Evolutionary conservation across 129 eudicot genomes (phyloP).

Genomic region (Sambucus nigra): DNA sequence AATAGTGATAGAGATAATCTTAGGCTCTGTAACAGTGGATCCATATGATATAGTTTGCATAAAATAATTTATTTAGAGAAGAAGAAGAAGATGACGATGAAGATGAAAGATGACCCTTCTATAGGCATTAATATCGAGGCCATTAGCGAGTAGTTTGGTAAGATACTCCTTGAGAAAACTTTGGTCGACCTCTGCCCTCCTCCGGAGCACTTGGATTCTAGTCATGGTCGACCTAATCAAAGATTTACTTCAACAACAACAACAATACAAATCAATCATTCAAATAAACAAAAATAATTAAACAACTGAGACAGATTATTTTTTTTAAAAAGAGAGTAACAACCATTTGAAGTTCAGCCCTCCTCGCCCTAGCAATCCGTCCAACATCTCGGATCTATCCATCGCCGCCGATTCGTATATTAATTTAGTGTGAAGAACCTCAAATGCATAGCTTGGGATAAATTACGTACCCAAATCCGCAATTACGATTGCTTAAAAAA

Average conservation of each 20-base stretch:
- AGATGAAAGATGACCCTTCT: constrained; percentile 74
- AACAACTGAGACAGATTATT: not conserved
- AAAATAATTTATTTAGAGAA: too few species aligned
- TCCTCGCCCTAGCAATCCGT: constrained; percentile 74
- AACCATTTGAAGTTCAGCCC: constrained; percentile 84
- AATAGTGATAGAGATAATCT: too few species aligned
- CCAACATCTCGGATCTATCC: constrained; percentile 52
- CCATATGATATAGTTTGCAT: too few species aligned
- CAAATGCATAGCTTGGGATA: not conserved
- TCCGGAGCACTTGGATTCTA: constrained; percentile 59
- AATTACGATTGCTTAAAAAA: too few species aligned
- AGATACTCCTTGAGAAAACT: constrained; percentile 82
- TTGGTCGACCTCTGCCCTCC: constrained; percentile 81
- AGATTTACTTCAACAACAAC: constrained; percentile 59
- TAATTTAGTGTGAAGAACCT: not conserved
- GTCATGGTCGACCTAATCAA: constrained; percentile 62
- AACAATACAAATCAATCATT: constrained; percentile 9
- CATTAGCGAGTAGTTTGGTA: constrained; percentile 71
- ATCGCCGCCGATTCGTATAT: constrained; percentile 1
- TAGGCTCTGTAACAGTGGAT: too few species aligned
- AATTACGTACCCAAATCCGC: constrained; percentile 2
- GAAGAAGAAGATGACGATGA: too few species aligned
- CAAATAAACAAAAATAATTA: not conserved
- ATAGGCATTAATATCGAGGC: constrained; percentile 85
- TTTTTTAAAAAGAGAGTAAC: constrained; percentile 16